phyloP scores from a whole-genome alignment of 1,139 yeast genomes.

The Hemisphaericaspora xylofermentans region DNA sequence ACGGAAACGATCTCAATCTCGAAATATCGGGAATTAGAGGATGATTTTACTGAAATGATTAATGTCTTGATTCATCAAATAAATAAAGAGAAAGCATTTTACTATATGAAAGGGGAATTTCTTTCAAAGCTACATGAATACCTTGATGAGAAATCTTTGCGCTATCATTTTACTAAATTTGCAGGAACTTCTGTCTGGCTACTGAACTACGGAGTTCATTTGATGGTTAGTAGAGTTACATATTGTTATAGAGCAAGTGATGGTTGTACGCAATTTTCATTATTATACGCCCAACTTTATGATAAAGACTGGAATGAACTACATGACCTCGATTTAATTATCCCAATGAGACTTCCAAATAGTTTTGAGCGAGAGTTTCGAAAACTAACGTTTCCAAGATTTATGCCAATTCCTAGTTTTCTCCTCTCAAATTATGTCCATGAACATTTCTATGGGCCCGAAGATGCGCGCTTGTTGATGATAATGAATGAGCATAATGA shows the following conservation, averaged over 20 bases:
- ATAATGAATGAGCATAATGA: conserved; percentile 30
- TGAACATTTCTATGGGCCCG: conserved; percentile 38
- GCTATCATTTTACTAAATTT: conserved; percentile 36
- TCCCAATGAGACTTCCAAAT: conserved; percentile 4
- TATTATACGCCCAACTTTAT: conserved; percentile 22
- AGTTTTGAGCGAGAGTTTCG: conserved; percentile 6
- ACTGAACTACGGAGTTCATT: conserved; percentile 41
- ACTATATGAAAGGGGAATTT: neutral
- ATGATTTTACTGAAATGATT: neutral
- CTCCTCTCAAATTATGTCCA: conserved; percentile 21
- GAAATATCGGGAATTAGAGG: conserved; percentile 4
- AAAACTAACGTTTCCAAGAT: conserved; percentile 27
- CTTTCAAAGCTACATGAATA: neutral
- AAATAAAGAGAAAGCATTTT: neutral
- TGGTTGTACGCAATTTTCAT: neutral
- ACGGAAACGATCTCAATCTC: conserved; percentile 11
- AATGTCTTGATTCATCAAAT: neutral
- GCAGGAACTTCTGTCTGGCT: conserved; percentile 51
- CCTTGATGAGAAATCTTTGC: neutral
- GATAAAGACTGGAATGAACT: conserved; percentile 29
- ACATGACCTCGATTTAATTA: conserved; percentile 24
- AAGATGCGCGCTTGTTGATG: conserved; percentile 39
- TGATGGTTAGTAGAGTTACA: conserved; percentile 39
- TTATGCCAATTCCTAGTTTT: conserved; percentile 35
- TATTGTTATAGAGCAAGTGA: conserved; percentile 14